Evolutionary conservation across 768 basidiomycete genomes (phyloP), one percentile per base, ranked within the genome.

Genomic region (Hebeloma cylindrosporum): DNA sequence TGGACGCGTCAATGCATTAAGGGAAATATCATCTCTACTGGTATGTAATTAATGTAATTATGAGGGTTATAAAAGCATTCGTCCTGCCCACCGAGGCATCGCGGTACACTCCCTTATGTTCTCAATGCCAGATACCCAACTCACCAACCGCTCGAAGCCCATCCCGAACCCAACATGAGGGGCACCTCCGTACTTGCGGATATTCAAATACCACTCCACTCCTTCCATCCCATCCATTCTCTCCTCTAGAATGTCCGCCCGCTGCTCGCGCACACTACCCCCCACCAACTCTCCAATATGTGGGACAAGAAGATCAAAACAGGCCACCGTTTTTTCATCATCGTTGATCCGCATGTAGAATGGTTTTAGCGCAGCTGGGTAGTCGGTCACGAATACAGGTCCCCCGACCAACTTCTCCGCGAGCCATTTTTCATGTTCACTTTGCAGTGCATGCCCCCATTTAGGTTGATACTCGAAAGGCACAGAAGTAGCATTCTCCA

Each of bases 151-250:
- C 64, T 99, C 96, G 58, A 95, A 96, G 2, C 96, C 96, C 72
- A 98, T 74, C 4, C 96, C 96, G 65, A 93, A 98, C 11, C 96
- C 96, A 11, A 89, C 93, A 65, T 97, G 95, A 2, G 92, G 88
- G 14, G 89, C 85, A 13, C 85, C 85, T 7, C 96, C 96, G 56
- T 78, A 94, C 57, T 74, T 74, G 47, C 95, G 72, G 52, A 96
- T 61, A 54, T 96, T 93, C 39, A 83, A 49, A 65, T 99, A 99
- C 88, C 88, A 90, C 32, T 64, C 61, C 50, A 73, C 75, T 16
- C 59, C 65, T 8, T 58, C 61, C n/a, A 59, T 60, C 22, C 61
- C 57, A 10, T 56, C 52, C 72, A 96, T 79, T 31, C 73, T 71
- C 18, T 56, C 59, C 44, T 69, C 61, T 20, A 94, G 67, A 8